A percentile compares a stretch with the other conserved stretches of the same genome.
Evolutionary conservation across 2,329 filamentous ascomycete species (phyloP).

Genomic region (Neonectria magnoliae): DNA sequence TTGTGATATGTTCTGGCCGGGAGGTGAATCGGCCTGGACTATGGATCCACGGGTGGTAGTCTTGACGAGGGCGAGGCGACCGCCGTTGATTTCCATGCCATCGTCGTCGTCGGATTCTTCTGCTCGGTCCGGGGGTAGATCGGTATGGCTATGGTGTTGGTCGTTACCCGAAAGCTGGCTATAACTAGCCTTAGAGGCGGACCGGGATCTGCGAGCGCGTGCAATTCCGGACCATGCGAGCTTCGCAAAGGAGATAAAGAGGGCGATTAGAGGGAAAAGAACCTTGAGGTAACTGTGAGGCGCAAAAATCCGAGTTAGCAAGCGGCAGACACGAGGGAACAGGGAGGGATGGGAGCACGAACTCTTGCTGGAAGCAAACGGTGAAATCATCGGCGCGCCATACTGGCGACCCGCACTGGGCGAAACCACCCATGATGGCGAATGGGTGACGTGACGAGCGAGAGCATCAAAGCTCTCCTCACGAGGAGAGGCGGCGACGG

Average conservation of each 20-base stretch:
- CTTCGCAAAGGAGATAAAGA: conserved; percentile 75
- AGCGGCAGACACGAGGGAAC: background rate
- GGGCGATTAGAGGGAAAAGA: conserved; percentile 78
- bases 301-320: conserved; percentile 24
- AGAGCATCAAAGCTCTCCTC: conserved; percentile 31
- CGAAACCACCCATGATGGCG: conserved; percentile 57
- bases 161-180: conserved; percentile 60
- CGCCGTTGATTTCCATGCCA: conserved; percentile 65
- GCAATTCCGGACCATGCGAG: conserved; percentile 68
- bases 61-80: conserved; percentile 67
- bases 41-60: conserved; percentile 71
- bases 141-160: conserved; percentile 59
- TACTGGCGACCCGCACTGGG: conserved; percentile 65
- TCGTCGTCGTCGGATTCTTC: conserved; percentile 70
- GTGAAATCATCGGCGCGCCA: conserved; percentile 73
- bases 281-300: conserved; percentile 63
- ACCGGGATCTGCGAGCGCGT: conserved; percentile 61
- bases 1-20: conserved; percentile 76
- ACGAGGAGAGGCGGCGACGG: conserved; percentile 22
- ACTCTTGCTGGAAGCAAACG: conserved; percentile 74
- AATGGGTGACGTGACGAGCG: conserved; percentile 18
- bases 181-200: conserved; percentile 62
- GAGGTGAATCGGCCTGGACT: conserved; percentile 79
- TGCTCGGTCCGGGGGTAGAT: conserved; percentile 59
- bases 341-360: conserved; percentile 49